Evolutionary conservation across 1,139 yeast genomes (phyloP), one percentile per base, ranked within the genome.

Genomic region (Kodamaea sp.): DNA sequence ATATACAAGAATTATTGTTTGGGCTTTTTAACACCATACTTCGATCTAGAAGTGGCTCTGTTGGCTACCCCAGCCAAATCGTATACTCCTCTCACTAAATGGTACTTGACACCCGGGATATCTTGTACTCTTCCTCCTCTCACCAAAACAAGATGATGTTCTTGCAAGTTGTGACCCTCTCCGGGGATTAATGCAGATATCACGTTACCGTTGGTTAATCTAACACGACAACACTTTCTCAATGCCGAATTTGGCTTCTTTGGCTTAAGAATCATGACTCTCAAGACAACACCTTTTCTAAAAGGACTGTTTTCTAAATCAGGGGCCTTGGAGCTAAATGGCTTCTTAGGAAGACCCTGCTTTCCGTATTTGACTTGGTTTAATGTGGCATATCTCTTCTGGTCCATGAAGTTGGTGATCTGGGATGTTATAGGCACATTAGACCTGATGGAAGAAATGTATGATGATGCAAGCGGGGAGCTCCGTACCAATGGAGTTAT

Each of bases 81-180:
- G 56, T 80, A 80, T 11, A 90, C 88, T 29, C 99, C 99, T 66
- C 99, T 80, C 19, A 92, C 87, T 53, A 89, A 74, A 63, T 87
- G 92, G 63, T 94, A 92, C 59, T 89, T 90, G 30, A 92, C 97
- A 74, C 99, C 99, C 15, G 98, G 98, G 53, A 92, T 73, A 81
- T 94, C 99, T 59, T 90, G 97, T 34, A 89, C 89, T 73, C 97
- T 81, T 12, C 98, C 99, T 16, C 99, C 99, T 61, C 98, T 79
- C 2, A 94, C 95, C 37, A 83, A 78, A 2, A 94, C 97, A 36
- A 92, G 95, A 55, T 95, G 88, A 66, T 94, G 99, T 63, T 94
- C 99, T 66, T 92, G 97, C 26, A 95, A 92, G 55, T 92, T 92
- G 63, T 94, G 98, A 15, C 99, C 98, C 57, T 92, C 97, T 38